A percentile compares a stretch with the other conserved stretches of the same genome.
Conservation (phyloP, 2,329 filamentous ascomycete genomes). For the Podosphaera leucotricha region DNA sequence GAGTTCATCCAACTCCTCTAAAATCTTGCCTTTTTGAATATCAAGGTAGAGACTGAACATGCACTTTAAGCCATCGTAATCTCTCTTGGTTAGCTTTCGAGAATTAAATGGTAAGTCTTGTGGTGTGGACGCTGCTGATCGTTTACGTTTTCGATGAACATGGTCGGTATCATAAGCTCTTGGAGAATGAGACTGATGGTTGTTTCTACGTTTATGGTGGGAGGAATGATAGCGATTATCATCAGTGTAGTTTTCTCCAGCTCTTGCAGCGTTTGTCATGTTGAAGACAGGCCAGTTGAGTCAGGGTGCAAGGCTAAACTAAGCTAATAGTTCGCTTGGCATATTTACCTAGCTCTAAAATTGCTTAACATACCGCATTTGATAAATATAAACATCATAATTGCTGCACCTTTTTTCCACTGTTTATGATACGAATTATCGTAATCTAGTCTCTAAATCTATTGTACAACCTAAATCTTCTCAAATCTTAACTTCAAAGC, state of each 20-base stretch:
- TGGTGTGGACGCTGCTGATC: conserved; percentile 1
- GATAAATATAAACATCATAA: too few relatives aligned
- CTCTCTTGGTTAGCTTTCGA: conserved; percentile 40
- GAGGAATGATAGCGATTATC: neutral
- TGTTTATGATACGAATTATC: too few relatives aligned
- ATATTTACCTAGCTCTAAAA: too few relatives aligned
- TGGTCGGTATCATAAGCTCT: conserved; percentile 7
- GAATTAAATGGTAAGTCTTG: conserved; percentile 33
- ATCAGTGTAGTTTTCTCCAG: neutral
- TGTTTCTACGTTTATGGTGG: conserved; percentile 14
- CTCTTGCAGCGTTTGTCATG: neutral
- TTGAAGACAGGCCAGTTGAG: neutral
- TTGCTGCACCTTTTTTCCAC: too few relatives aligned
- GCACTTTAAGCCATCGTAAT: conserved; percentile 40
- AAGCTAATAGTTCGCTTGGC: too few relatives aligned
- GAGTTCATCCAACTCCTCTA: conserved; percentile 46
- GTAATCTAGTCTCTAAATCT: too few relatives aligned
- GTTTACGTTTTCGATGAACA: neutral
- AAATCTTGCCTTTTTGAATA: conserved; percentile 55
- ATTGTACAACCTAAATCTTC: too few relatives aligned
- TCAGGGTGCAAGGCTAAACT: too few relatives aligned
- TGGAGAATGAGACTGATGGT: conserved; percentile 15
- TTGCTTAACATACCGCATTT: too few relatives aligned
- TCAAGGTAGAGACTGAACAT: conserved; percentile 71
- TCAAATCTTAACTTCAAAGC: too few relatives aligned